A percentile compares a stretch with the other conserved stretches of the same genome.
phyloP scores from a whole-genome alignment of 352 stramenopile species.

The Saprolegnia diclina region DNA sequence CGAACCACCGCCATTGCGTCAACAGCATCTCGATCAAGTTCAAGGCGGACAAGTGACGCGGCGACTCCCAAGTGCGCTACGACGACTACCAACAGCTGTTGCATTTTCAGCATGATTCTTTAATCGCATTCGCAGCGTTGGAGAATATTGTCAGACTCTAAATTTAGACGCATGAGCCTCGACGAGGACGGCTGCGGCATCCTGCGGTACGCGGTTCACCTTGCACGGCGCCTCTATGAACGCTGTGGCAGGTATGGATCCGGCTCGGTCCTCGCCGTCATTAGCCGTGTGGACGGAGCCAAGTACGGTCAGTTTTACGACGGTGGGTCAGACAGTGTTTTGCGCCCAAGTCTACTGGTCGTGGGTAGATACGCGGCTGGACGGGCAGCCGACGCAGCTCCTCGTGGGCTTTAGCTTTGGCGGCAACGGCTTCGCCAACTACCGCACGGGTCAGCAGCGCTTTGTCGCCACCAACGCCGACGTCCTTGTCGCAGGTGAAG shows the following conservation, averaged over 20 bases:
- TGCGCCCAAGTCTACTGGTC: not conserved
- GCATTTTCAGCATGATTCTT: too few species aligned
- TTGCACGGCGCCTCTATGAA: not conserved
- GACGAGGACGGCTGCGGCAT: constrained; percentile 17
- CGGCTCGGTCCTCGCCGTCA: constrained; percentile 11
- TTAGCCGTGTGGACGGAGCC: constrained; percentile 13
- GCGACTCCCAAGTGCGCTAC: not conserved
- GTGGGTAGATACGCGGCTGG: not conserved
- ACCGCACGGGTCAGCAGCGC: constrained; percentile 1
- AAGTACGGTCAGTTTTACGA: constrained; percentile 21
- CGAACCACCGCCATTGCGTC: constrained; percentile 85
- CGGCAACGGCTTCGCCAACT: constrained; percentile 22
- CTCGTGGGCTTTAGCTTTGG: constrained; percentile 19
- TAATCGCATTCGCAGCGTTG: too few species aligned
- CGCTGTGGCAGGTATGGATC: constrained; percentile 12
- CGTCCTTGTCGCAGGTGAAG: constrained; percentile 9
- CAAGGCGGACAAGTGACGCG: not conserved
- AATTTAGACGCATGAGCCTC: not conserved
- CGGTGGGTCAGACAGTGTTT: not conserved
- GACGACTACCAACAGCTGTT: not conserved
- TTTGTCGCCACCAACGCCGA: not conserved
- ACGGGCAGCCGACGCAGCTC: not conserved
- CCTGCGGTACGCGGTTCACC: constrained; percentile 1
- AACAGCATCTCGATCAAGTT: constrained; percentile 89
- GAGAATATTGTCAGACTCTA: too few species aligned